A percentile compares a stretch with the other conserved stretches of the same genome.
These are phyloP conservation scores for Fraxinus paxiana DNA, from an alignment of 305 asterid species.

Conservation along the genomic window DNA sequence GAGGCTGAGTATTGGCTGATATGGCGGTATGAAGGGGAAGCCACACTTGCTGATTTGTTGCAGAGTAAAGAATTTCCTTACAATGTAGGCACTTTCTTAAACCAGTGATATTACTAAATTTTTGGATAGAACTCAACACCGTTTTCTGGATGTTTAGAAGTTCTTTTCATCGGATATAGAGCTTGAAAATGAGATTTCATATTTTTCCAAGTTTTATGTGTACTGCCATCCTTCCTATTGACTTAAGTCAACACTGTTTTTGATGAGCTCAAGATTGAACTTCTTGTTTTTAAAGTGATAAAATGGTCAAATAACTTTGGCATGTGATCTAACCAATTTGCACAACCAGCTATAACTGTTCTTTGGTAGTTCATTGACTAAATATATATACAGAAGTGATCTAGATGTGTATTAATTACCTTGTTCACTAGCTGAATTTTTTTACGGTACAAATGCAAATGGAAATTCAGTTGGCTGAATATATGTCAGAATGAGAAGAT, in stretches of 20 bases:
- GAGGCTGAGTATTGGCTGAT: constrained; percentile 83
- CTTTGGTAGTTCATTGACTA: not conserved
- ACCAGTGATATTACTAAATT: not conserved
- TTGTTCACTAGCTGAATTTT: not conserved
- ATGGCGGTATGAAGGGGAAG: constrained; percentile 92
- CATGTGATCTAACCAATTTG: not conserved
- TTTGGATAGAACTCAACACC: not conserved
- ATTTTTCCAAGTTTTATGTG: not conserved
- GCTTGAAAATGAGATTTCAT: not conserved
- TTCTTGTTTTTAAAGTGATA: not conserved
- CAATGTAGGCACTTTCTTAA: constrained; percentile 68
- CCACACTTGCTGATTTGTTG: constrained; percentile 81
- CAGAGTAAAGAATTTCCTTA: constrained; percentile 95
- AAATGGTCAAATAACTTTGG: not conserved
- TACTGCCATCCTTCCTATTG: not conserved
- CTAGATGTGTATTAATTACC: not conserved
- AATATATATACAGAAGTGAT: not conserved
- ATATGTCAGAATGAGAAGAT: not conserved
- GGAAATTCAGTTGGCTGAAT: not conserved
- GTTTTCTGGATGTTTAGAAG: not conserved
- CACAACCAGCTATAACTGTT: not conserved
- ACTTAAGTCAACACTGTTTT: not conserved
- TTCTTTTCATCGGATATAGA: not conserved
- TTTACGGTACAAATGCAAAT: not conserved
- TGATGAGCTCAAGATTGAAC: not conserved